These are phyloP conservation scores for Sugiyamaella boreocaroliniensis DNA, from an alignment of 805 yeast genomes.

Conservation along the genomic window DNA sequence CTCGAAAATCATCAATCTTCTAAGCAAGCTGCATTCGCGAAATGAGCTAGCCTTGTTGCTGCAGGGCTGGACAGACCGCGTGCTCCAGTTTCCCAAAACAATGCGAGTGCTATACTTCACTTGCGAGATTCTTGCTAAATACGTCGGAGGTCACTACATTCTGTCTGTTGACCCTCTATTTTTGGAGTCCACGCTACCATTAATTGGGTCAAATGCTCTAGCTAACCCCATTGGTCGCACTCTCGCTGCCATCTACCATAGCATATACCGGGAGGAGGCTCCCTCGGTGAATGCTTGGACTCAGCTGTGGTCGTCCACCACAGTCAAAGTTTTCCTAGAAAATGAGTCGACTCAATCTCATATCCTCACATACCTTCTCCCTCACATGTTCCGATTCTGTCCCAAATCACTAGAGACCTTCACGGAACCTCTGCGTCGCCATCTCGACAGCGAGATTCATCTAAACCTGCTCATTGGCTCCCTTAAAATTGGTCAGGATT, in stretches of 20 bases:
- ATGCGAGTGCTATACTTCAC: conserved; percentile 57
- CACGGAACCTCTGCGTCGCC: conserved; percentile 25
- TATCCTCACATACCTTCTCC: conserved; percentile 54
- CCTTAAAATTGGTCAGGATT: conserved; percentile 57
- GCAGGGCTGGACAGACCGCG: conserved; percentile 40
- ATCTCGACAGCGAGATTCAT: conserved; percentile 20
- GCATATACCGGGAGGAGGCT: conserved; percentile 3
- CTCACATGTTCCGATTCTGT: conserved; percentile 52
- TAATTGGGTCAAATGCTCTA: conserved; percentile 52
- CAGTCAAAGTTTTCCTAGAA: conserved; percentile 32
- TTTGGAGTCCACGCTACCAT: conserved; percentile 39
- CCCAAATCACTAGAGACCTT: conserved; percentile 38
- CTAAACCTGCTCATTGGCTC: conserved; percentile 45
- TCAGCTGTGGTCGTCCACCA: conserved; percentile 42
- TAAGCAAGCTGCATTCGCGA: conserved; percentile 26
- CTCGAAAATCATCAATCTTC: conserved; percentile 42
- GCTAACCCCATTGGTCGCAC: conserved; percentile 45
- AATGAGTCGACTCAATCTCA: conserved; percentile 36
- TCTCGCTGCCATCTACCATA: conserved; percentile 16
- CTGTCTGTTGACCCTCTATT: conserved; percentile 42
- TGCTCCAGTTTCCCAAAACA: conserved; percentile 41
- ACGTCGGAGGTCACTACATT: conserved; percentile 39
- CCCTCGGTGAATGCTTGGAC: conserved; percentile 38
- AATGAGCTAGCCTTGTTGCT: conserved; percentile 13
- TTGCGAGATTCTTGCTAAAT: conserved; percentile 49